Conservation (phyloP, 305 asterid genomes). For the Fraxinus xanthoxyloides region DNA sequence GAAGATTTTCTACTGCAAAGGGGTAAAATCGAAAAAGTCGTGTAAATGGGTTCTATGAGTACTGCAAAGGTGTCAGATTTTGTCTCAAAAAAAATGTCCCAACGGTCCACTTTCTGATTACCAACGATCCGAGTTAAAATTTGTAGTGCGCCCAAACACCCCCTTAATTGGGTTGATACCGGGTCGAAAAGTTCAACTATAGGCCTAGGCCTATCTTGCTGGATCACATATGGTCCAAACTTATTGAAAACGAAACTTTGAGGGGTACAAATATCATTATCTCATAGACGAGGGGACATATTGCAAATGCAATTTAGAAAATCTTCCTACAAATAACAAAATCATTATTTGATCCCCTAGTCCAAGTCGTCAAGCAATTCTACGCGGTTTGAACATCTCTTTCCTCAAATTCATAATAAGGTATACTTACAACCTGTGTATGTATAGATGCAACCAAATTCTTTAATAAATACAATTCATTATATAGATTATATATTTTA, state of each 20-base stretch:
- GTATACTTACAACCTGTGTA: background rate
- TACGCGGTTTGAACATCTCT: background rate
- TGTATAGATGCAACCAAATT: background rate
- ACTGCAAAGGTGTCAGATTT: too few relatives aligned
- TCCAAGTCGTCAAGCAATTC: constrained; percentile 1
- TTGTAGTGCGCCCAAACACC: too few relatives aligned
- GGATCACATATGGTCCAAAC: background rate
- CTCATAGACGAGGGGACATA: background rate
- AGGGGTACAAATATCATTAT: background rate
- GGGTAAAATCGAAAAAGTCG: too few relatives aligned
- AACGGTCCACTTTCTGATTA: too few relatives aligned
- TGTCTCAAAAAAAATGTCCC: too few relatives aligned
- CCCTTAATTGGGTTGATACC: background rate
- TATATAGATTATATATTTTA: background rate
- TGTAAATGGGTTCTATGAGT: too few relatives aligned
- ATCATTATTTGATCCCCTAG: background rate
- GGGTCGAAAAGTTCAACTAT: background rate
- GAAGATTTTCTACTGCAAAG: too few relatives aligned
- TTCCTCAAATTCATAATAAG: background rate
- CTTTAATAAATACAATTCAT: background rate
- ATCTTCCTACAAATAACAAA: background rate
- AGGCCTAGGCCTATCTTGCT: background rate
- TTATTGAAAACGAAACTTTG: background rate
- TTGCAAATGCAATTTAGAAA: background rate
- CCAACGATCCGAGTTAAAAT: too few relatives aligned